Base-by-base conservation (phyloP, 1,139 yeast species). In the Starmera stellimalicola region DNA sequence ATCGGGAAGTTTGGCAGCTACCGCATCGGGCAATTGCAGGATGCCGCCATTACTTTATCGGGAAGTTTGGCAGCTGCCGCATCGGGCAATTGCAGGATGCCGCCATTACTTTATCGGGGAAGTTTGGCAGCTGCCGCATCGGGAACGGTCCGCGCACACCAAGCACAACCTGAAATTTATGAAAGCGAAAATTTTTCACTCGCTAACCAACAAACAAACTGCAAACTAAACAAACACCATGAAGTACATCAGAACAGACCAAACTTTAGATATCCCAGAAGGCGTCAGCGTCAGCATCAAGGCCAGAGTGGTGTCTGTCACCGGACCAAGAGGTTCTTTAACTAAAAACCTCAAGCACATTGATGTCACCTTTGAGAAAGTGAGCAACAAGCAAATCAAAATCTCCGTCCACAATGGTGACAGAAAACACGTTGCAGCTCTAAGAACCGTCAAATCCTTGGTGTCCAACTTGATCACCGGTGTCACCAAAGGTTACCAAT, bases 351-450 rank as follows among this genome's bases (percentile, higher is more conserved):
- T 91, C 62, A 79, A 81, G 65, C 99, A 93, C 73, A 78, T 91
- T 58, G 83, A 91, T 65, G 95, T 93, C 57, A 79, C 96, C 51
- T 91, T 91, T 79, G 47, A 58, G 54, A 85, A 88, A 76, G 60
- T 82, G 51, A 66, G 67, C 63, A 68, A 74, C 69, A 70, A 63
- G 50, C 77, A 77, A 56, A 72, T 93, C 70, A 82, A 80, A 73
- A 77, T 91, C 62, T 73, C 87, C 57, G 95, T 93, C 50, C 94
- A 84, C 82, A 85, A 88, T 66, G 98, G 98, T 73, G 95, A 85
- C 83, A 87, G 97, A 80, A 91, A 91, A 80, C 98, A 91, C 73
- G 97, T 91, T 67, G 99, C 99, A 65, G 85, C 96, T 63, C 77
- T 91, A 66, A 88, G 97, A 78, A 91, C 98, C 48, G 97, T 91